These are phyloP conservation scores for Phylloporus rhodoxanthus DNA, from an alignment of 768 basidiomycete species.

Conservation along the genomic window DNA sequence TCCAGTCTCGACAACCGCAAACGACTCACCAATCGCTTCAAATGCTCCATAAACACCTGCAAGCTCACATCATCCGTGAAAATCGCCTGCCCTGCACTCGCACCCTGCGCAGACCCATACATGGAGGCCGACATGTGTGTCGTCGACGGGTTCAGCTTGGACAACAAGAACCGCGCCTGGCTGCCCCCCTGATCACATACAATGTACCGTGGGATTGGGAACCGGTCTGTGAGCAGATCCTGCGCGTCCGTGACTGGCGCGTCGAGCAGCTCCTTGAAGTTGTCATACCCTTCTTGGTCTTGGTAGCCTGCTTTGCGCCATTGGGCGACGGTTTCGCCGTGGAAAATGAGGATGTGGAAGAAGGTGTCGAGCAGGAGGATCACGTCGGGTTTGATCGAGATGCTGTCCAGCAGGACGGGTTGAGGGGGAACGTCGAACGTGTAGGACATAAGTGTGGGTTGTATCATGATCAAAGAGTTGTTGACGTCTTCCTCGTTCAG, in stretches of 20 bases:
- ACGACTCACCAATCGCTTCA: constrained; percentile 77
- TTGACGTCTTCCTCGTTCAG: constrained; percentile 97
- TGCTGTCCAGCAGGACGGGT: constrained; percentile 92
- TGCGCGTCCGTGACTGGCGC: constrained; percentile 86
- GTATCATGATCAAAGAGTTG: constrained; percentile 99
- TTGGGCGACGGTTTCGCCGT: constrained; percentile 92
- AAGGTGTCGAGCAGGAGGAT: constrained; percentile 96
- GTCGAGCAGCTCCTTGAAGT: constrained; percentile 91
- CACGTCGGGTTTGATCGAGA: constrained; percentile 96
- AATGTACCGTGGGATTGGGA: constrained; percentile 96
- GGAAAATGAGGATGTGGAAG: constrained; percentile 99
- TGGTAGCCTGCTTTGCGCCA: constrained; percentile 99
- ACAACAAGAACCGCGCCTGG: constrained; percentile 96
- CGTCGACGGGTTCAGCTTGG: constrained; percentile 95
- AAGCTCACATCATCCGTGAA: constrained; percentile 98
- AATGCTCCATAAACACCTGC: constrained; percentile 96
- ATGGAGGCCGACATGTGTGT: constrained; percentile 92
- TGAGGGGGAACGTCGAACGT: constrained; percentile 87
- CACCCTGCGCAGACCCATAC: constrained; percentile 73
- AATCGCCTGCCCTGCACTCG: constrained; percentile 79
- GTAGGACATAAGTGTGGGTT: constrained; percentile 98
- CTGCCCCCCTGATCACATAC: constrained; percentile 96
- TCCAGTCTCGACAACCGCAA: background rate
- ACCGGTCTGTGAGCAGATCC: constrained; percentile 92
- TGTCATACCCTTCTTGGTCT: constrained; percentile 98